These are phyloP conservation scores for Gremmenia infestans DNA, from an alignment of 2,329 filamentous ascomycete genomes.

Conservation along the genomic window DNA sequence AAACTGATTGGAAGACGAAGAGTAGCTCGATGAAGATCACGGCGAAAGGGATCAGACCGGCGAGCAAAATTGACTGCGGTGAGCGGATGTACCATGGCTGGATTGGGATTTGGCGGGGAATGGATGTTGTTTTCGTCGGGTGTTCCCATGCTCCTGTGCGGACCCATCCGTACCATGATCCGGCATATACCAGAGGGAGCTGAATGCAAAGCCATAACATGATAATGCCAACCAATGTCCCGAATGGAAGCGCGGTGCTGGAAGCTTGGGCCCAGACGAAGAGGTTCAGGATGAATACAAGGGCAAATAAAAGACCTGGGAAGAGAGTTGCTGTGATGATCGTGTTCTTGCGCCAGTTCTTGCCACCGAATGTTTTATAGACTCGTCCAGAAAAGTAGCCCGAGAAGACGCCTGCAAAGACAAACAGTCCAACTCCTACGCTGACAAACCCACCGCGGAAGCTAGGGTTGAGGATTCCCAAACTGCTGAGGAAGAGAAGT, in stretches of 20 bases:
- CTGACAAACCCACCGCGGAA: slow-evolving; percentile 88
- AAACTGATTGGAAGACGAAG: slow-evolving; percentile 81
- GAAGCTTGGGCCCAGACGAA: slow-evolving; percentile 90
- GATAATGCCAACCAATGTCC: slow-evolving; percentile 67
- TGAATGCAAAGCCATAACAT: slow-evolving; percentile 82
- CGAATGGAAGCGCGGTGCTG: slow-evolving; percentile 80
- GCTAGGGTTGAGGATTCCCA: slow-evolving; percentile 78
- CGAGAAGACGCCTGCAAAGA: slow-evolving; percentile 78
- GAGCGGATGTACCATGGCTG: slow-evolving; percentile 72
- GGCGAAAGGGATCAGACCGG: slow-evolving; percentile 76
- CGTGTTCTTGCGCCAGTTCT: slow-evolving; percentile 70
- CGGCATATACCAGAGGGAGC: slow-evolving; percentile 76
- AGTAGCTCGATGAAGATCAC: slow-evolving; percentile 85
- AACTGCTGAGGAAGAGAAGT: slow-evolving; percentile 64
- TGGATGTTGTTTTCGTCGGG: slow-evolving; percentile 69
- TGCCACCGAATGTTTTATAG: slow-evolving; percentile 77
- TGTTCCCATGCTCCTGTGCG: slow-evolving; percentile 68
- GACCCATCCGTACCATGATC: slow-evolving; percentile 71
- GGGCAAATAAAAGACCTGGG: slow-evolving; percentile 69
- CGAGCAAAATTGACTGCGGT: slow-evolving; percentile 60
- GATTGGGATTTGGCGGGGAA: slow-evolving; percentile 68
- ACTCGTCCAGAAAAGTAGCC: slow-evolving; percentile 82
- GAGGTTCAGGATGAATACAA: slow-evolving; percentile 76
- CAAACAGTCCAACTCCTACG: slow-evolving; percentile 75
- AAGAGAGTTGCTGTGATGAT: slow-evolving; percentile 73